Evolutionary conservation across 2,329 filamentous ascomycete species (phyloP), one percentile per base, ranked within the genome.

Genomic region (Aspergillus sp.): DNA sequence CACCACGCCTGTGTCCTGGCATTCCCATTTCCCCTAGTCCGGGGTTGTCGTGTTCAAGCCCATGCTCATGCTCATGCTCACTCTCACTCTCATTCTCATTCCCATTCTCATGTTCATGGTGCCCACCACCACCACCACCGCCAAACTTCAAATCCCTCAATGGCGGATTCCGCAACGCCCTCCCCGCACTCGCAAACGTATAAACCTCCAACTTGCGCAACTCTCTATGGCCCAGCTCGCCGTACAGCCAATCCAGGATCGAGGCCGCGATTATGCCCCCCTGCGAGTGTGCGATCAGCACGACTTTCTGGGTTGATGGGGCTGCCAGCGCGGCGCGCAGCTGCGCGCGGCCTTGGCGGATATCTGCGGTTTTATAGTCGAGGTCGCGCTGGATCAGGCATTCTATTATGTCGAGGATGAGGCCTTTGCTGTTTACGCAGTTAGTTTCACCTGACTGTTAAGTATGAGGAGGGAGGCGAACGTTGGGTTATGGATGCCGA

Each of bases 401-500:
- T 43, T 56, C 53, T 6, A 51, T 12, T 6, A 56, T 23, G 25
- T 56, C 53, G 7, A 56, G 46, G 39, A 56, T 40, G 6, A 56
- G n/a, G 7, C 53, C 53, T 35, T 44, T 56, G 2, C 52, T 55
- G 40, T 27, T 43, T 17, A 23, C n/a, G 8, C 7, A 19, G 21
- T 46, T n/a, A 25, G 21, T 46, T 55, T 31, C 23, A 17, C 14
- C n/a, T 35, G 11, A 2, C 35, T 37, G 35, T 2, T 40, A 15
- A 8, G n/a, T 40, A 21, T 17, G 49, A 12, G 25, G 17, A 15
- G 35, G 49, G 4, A 14, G 3, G 7, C 23, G 27, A 12, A 49
- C 44, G 53, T 51, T 43, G 53, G 46, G 15, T 56, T 56, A 12
- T 51, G 46, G 46, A 56, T 51, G 37, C 53, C 53, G n/a, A 56